A percentile compares a stretch with the other conserved stretches of the same genome.
phyloP scores from a whole-genome alignment of 2,329 filamentous ascomycete genomes.

The Aspergillus sojae region DNA sequence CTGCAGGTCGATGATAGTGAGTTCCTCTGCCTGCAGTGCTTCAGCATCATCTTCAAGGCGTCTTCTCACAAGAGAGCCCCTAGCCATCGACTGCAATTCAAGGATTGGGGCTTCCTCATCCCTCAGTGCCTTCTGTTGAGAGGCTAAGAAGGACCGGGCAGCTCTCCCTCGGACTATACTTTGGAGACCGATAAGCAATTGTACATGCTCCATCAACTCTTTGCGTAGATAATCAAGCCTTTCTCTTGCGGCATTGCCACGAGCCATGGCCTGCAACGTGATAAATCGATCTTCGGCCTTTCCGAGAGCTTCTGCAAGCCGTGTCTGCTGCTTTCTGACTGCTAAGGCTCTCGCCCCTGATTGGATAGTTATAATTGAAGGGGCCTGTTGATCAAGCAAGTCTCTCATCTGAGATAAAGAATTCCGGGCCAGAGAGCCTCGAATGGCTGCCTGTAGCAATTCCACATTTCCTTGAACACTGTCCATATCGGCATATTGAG shows the following conservation, averaged over 20 bases:
- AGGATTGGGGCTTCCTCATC: conserved; percentile 48
- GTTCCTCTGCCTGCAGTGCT: conserved; percentile 34
- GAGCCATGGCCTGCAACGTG: conserved; percentile 49
- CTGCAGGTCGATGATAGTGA: conserved; percentile 40
- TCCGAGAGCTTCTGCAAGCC: conserved; percentile 45
- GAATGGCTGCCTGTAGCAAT: conserved; percentile 60
- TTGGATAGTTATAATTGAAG: conserved; percentile 39
- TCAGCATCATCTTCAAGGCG: conserved; percentile 33
- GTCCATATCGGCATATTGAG: conserved; percentile 41
- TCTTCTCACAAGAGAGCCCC: conserved; percentile 44
- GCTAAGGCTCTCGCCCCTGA: conserved; percentile 39
- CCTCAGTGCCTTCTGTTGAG: conserved; percentile 42
- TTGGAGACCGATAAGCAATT: conserved; percentile 36
- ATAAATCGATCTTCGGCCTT: conserved; percentile 45
- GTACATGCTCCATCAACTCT: conserved; percentile 32
- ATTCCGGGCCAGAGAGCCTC: conserved; percentile 57
- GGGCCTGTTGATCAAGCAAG: conserved; percentile 29
- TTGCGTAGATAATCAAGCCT: conserved; percentile 29
- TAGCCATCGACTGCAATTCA: conserved; percentile 55
- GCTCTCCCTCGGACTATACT: conserved; percentile 35
- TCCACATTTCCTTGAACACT: conserved; percentile 54
- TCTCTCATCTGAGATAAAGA: conserved; percentile 27
- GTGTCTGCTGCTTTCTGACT: conserved; percentile 41
- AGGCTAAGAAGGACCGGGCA: conserved; percentile 34
- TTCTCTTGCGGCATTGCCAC: conserved; percentile 40